Evolutionary conservation across 2,329 filamentous ascomycete genomes (phyloP).

Genomic region (Aspergillus candidus): DNA sequence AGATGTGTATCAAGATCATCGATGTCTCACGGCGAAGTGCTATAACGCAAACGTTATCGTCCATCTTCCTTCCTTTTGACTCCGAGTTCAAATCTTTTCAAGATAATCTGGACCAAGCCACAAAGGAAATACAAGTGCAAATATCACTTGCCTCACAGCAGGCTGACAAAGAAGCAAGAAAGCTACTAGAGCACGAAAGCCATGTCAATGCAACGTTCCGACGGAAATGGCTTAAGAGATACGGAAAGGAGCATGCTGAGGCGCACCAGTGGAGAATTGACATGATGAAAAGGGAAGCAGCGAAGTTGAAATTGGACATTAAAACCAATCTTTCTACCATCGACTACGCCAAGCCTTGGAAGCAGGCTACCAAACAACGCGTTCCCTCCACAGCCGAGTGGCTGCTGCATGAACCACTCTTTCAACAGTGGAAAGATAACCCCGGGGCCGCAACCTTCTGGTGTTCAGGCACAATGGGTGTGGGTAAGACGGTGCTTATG

Average conservation of each 20-base stretch:
- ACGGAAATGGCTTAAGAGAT: neutral
- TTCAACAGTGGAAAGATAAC: too few relatives aligned
- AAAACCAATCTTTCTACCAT: slow-evolving; percentile 8
- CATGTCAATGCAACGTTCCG: neutral
- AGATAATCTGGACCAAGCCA: too few relatives aligned
- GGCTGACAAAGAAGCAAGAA: slow-evolving; percentile 1
- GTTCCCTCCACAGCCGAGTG: slow-evolving; percentile 10
- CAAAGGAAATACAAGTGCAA: too few relatives aligned
- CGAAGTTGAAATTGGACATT: slow-evolving; percentile 3
- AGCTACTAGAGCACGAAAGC: slow-evolving; percentile 3
- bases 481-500: slow-evolving; percentile 17
- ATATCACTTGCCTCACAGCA: too few relatives aligned
- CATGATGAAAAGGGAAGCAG: slow-evolving; percentile 1
- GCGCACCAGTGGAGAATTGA: slow-evolving; percentile 1
- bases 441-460: neutral
- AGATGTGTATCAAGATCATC: slow-evolving; percentile 13
- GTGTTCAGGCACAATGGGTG: slow-evolving; percentile 16
- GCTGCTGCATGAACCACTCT: too few relatives aligned
- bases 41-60: neutral
- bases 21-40: slow-evolving; percentile 7
- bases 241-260: neutral
- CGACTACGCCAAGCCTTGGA: slow-evolving; percentile 13
- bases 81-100: too few relatives aligned
- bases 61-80: too few relatives aligned
- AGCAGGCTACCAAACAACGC: slow-evolving; percentile 9